A percentile compares a stretch with the other conserved stretches of the same genome.
Evolutionary conservation across 2,329 filamentous ascomycete species (phyloP).

Genomic region (Epichloe coenophiala): DNA sequence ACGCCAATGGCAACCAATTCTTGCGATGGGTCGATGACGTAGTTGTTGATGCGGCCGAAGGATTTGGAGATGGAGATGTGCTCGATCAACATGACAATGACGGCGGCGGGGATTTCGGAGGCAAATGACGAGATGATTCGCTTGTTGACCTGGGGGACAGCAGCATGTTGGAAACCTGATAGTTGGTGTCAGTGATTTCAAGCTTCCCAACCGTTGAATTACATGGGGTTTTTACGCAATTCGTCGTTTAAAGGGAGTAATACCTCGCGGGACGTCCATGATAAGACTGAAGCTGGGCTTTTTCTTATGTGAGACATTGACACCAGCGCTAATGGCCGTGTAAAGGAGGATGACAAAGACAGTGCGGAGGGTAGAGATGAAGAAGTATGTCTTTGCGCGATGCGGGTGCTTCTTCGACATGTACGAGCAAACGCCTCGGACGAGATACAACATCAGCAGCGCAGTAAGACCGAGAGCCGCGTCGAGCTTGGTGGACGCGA

Average conservation of each 20-base stretch:
- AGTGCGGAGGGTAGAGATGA: conserved; percentile 63
- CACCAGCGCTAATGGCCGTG: conserved; percentile 61
- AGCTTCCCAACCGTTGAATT: not conserved
- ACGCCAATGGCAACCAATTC: conserved; percentile 68
- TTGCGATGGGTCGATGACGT: conserved; percentile 67
- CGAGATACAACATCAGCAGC: conserved; percentile 52
- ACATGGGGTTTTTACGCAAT: not conserved
- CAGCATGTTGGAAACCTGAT: conserved; percentile 55
- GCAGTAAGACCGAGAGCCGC: conserved; percentile 62
- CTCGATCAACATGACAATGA: conserved; percentile 69
- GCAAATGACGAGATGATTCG: conserved; percentile 49
- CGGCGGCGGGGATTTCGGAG: conserved; percentile 53
- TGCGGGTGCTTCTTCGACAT: conserved; percentile 54
- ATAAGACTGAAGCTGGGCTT: conserved; percentile 51
- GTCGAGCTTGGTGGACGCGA: conserved; percentile 43
- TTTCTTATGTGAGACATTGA: conserved; percentile 45
- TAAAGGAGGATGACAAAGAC: conserved; percentile 73
- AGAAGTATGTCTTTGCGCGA: conserved; percentile 60
- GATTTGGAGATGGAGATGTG: conserved; percentile 77
- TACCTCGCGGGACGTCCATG: conserved; percentile 54
- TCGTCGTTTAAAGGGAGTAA: not conserved
- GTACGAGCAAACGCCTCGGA: conserved; percentile 48
- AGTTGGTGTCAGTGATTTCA: not conserved
- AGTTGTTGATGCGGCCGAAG: conserved; percentile 70
- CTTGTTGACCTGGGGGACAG: conserved; percentile 47